Percentiles rank a stretch among this genome's conserved stretches.
Conservation (phyloP, 768 basidiomycete species). For the Lactifluus pinguis region DNA sequence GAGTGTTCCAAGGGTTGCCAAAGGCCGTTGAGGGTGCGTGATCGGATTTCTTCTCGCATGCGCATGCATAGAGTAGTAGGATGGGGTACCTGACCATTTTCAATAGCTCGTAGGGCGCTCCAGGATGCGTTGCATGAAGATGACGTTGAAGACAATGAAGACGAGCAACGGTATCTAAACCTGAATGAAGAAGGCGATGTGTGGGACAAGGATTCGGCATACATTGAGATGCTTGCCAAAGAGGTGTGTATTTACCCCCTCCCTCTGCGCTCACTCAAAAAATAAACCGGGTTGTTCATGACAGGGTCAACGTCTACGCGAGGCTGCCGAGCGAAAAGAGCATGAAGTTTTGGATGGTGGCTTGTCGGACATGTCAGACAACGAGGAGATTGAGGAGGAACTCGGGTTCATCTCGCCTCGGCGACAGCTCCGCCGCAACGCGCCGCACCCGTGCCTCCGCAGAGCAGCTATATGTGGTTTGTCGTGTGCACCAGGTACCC, state of each 20-base stretch:
- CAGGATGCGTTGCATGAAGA: constrained; percentile 35
- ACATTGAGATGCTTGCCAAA: constrained; percentile 76
- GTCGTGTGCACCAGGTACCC: too few species aligned
- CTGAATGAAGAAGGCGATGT: constrained; percentile 75
- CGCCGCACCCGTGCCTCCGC: too few species aligned
- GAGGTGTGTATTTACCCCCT: constrained; percentile 41
- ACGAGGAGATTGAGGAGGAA: constrained; percentile 68
- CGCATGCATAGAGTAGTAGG: neutral
- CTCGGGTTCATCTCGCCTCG: constrained; percentile 76
- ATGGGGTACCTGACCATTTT: neutral
- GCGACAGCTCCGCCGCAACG: too few species aligned
- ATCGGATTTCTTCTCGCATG: neutral
- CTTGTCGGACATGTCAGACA: constrained; percentile 30
- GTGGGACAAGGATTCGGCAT: constrained; percentile 85
- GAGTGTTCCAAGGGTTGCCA: constrained; percentile 70
- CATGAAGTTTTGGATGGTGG: neutral
- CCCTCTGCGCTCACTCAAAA: neutral
- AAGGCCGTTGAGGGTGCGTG: constrained; percentile 60
- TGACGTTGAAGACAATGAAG: constrained; percentile 21
- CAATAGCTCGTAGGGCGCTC: constrained; percentile 48
- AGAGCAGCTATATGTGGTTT: too few species aligned
- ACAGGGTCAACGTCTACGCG: constrained; percentile 66
- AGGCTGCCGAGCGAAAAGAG: constrained; percentile 41
- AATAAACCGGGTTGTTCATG: too few species aligned
- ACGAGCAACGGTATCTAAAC: constrained; percentile 45